Base-by-base conservation (phyloP, 2,329 filamentous ascomycete species). In the Aureobasidium sp. region DNA sequence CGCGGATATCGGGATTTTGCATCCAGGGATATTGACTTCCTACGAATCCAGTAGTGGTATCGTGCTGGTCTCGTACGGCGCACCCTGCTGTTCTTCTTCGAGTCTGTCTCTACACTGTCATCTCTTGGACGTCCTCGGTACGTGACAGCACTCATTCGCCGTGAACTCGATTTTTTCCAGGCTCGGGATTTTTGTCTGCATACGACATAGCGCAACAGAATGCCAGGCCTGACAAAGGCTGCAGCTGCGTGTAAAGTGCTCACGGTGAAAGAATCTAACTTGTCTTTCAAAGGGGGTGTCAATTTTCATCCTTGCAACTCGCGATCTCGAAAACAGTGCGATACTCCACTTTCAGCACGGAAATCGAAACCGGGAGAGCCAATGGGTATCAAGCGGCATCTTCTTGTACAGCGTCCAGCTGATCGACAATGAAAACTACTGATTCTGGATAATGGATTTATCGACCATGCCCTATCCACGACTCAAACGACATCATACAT, bases 291-390 rank as follows among this genome's bases (percentile, higher is more conserved):
- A 37, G 40, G 29, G 25, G 19, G 11, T 29, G 27, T 57, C 40
- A 57, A 57, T 57, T 57, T 57, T 46, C 29, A 11, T 46, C 11
- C 27, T 57, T 57, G 42, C 31, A 40, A 35, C 40, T 27, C 40
- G 25, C 38, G 53, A 57, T 57, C 40, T 57, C 37, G 40, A 46
- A 35, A 46, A 35, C 40, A 55, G 38, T 46, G 27, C 40, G 40
- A 46, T 55, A 57, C 53, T 57, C 53, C 53, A 46, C 53, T 57
- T 57, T 57, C 40, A 35, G 31, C 42, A 33, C 53, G 40, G 53
- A 29, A 57, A 57, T 57, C 53, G 53, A 55, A 37, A 27, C 31
- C 23, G 11, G 27, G 9, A 46, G 38, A 37, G 29, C 53, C 53
- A 57, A 57, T 57, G 42, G 40, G 40, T 25, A 45, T 23, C 38